Evolutionary conservation across 1,284 basidiomycete species (phyloP).

Genomic region (Exsudoporus floridanus): DNA sequence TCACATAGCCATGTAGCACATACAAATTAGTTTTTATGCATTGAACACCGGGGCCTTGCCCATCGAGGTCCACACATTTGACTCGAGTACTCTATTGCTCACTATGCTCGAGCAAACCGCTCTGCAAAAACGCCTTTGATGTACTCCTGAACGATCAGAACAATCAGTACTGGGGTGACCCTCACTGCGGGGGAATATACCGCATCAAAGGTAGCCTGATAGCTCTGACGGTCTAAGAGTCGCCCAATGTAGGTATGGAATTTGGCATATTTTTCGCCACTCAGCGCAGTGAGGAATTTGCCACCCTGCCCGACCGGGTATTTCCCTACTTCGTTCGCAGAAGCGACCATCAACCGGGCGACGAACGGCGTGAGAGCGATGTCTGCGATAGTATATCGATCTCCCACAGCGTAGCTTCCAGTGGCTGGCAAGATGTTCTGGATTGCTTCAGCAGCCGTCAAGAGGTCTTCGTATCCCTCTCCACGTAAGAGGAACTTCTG

Average conservation of each 20-base stretch:
- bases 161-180: not conserved
- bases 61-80: not conserved
- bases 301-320: conserved; percentile 31
- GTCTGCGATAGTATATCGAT: conserved; percentile 41
- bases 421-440: conserved; percentile 44
- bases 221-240: conserved; percentile 30
- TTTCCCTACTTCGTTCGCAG: conserved; percentile 35
- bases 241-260: conserved; percentile 33
- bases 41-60: too few relatives aligned
- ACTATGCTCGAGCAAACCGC: conserved; percentile 4
- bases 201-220: conserved; percentile 33
- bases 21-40: not conserved
- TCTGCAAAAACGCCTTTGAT: conserved; percentile 1
- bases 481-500: conserved; percentile 40
- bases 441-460: conserved; percentile 42
- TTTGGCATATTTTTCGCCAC: conserved; percentile 28
- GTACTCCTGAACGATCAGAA: conserved; percentile 11
- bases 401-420: conserved; percentile 43
- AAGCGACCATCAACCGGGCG: conserved; percentile 26
- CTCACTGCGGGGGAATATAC: conserved; percentile 18
- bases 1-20: not conserved
- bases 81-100: not conserved
- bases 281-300: conserved; percentile 28
- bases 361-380: conserved; percentile 38
- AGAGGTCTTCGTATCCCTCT: conserved; percentile 42